Evolutionary conservation across 2,329 filamentous ascomycete genomes (phyloP), one percentile per base, ranked within the genome.

Genomic region (Ceratocystis papillata): DNA sequence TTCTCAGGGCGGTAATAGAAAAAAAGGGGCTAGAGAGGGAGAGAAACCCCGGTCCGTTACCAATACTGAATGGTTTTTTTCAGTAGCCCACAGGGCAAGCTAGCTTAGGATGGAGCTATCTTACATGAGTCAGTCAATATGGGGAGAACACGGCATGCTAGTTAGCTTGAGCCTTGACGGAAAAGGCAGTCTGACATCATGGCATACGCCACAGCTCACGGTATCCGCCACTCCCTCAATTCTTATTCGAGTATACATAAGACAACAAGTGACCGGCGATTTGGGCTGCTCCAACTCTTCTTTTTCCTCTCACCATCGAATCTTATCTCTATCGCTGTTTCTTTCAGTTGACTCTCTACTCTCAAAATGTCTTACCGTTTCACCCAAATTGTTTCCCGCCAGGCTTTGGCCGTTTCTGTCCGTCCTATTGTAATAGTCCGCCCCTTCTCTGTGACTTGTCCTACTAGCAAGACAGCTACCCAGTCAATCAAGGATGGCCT

Each of bases 401-500:
- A 78, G 69, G 76, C 76, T 68, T 69, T 75, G 65, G 70, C 75
- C 68, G 48, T 28, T 30, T 45, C 61, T 15, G 41, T 65, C 17
- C 64, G 63, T 37, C 65, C 37, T 12, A 68, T 44, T 8, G 17
- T 60, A 7, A 22, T n/a, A 33, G 76, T 79, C 10, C 77, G 81
- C 64, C 73, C 77, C 46, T 85, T 86, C 75, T 79, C 78, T 68
- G 80, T 80, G 12, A 77, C 76, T 63, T 69, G 77, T 8, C 73
- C 73, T 1, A 70, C 74, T 7, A 77, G 76, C 60, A 84, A 83
- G 75, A 76, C 78, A 8, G 75, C 79, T 2, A 76, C 80, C 63
- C 81, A 86, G 66, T 70, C 78, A 0, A 80, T 81, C 70, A 87
- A 86, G 74, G 83, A 87, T 68, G 79, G 79, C 2, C 74, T 83